A percentile compares a stretch with the other conserved stretches of the same genome.
phyloP scores from a whole-genome alignment of 176 grass and related monocot genomes.

The Musa beccarii region DNA sequence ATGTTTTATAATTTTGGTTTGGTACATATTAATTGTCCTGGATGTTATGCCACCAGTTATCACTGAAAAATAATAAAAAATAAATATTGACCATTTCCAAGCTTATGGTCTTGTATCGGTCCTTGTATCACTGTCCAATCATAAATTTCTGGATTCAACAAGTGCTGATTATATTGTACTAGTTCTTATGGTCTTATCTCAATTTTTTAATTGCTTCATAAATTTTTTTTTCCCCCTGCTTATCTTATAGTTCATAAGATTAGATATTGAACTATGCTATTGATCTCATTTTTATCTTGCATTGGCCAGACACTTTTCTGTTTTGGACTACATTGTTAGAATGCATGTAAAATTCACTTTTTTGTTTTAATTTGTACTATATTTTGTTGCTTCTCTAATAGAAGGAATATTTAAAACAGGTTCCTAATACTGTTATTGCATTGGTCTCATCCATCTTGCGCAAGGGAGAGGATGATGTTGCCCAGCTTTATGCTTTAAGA shows the following conservation, averaged over 20 bases:
- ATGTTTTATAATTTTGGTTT: neutral
- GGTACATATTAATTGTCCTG: no score
- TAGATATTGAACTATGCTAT: no score
- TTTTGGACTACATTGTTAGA: neutral
- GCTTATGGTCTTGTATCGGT: neutral
- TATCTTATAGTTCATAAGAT: no score
- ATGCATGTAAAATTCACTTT: neutral
- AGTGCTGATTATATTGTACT: neutral
- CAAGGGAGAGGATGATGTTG: slow-evolving; percentile 93
- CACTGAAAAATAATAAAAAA: no score
- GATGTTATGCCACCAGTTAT: no score
- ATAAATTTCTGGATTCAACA: neutral
- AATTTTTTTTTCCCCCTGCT: no score
- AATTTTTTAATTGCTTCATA: no score
- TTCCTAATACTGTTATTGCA: slow-evolving; percentile 77
- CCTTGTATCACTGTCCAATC: neutral
- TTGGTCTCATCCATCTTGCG: slow-evolving; percentile 88
- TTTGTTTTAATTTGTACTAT: neutral
- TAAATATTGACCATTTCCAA: neutral
- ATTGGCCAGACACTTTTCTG: neutral
- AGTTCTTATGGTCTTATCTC: neutral
- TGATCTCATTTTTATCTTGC: no score
- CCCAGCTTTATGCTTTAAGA: slow-evolving; percentile 88
- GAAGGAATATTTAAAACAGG: slow-evolving; percentile 32
- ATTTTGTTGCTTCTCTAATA: slow-evolving; percentile 1